Conservation (phyloP, 73 alveolate species). For the Paramecium pentaurelia region DNA sequence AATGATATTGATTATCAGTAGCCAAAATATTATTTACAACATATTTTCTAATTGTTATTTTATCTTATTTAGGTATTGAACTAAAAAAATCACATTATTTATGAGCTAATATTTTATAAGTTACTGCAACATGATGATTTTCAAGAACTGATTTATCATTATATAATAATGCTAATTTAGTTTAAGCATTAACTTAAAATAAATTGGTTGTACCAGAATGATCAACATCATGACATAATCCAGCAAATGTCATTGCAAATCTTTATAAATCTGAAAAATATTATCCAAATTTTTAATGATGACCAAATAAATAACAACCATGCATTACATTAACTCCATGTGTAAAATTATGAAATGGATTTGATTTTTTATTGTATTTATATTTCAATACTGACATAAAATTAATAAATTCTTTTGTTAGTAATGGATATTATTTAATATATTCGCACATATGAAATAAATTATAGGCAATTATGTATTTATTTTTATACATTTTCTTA, state of each 20-base stretch:
- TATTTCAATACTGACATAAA: constrained; percentile 26
- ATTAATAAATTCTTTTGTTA: constrained; percentile 17
- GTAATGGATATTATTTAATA: neutral
- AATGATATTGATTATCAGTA: constrained; percentile 63
- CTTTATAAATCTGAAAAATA: neutral
- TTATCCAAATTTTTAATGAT: neutral
- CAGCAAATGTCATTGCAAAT: constrained; percentile 65
- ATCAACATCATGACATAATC: constrained; percentile 82
- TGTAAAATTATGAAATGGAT: constrained; percentile 55
- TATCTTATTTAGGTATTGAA: constrained; percentile 58
- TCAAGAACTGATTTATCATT: constrained; percentile 90
- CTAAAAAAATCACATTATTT: constrained; percentile 66
- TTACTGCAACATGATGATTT: constrained; percentile 83
- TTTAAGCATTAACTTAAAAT: constrained; percentile 70
- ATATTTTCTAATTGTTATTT: constrained; percentile 62
- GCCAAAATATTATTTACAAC: constrained; percentile 74
- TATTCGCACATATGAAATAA: constrained; percentile 43
- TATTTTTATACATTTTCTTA: constrained; percentile 10
- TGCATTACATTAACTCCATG: constrained; percentile 64
- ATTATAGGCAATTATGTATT: constrained; percentile 6
- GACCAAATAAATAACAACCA: constrained; percentile 46
- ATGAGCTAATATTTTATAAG: constrained; percentile 73
- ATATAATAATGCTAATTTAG: constrained; percentile 76
- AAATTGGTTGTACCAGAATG: constrained; percentile 82
- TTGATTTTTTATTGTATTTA: constrained; percentile 51